phyloP scores from a whole-genome alignment of 805 yeast species.

The Lachancea quebecensis region DNA sequence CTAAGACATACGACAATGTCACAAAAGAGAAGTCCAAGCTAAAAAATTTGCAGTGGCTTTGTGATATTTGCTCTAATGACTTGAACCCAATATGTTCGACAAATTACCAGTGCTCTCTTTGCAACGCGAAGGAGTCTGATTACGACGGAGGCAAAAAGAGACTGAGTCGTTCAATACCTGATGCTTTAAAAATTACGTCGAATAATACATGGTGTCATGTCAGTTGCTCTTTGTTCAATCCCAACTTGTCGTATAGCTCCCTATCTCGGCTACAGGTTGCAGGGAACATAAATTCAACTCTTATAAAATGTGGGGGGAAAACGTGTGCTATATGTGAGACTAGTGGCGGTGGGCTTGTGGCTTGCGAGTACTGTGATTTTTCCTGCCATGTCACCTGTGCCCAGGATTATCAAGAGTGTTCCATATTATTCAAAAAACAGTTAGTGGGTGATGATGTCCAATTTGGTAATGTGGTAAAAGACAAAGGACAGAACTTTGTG shows the following conservation, averaged over 20 bases:
- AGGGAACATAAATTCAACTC: conserved; percentile 31
- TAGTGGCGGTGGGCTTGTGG: conserved; percentile 39
- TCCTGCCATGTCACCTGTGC: conserved; percentile 26
- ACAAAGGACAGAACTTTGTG: background rate
- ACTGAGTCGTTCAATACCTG: conserved; percentile 40
- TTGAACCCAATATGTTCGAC: conserved; percentile 52
- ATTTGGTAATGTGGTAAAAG: background rate
- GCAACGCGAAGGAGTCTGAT: conserved; percentile 48
- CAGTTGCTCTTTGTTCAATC: conserved; percentile 55
- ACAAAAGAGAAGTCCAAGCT: background rate
- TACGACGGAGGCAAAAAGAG: conserved; percentile 41
- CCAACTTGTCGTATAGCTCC: conserved; percentile 40
- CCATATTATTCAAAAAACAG: conserved; percentile 11
- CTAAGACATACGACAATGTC: conserved; percentile 3
- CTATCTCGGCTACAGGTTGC: conserved; percentile 41
- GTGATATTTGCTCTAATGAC: conserved; percentile 74
- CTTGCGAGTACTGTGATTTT: conserved; percentile 17
- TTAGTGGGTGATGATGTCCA: background rate
- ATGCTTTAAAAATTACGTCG: conserved; percentile 60
- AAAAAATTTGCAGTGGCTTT: conserved; percentile 49
- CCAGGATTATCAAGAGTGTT: conserved; percentile 11
- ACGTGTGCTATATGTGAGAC: conserved; percentile 42
- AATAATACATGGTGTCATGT: conserved; percentile 75
- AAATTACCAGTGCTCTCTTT: conserved; percentile 58
- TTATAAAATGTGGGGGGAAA: conserved; percentile 28